Conservation (phyloP, 805 yeast genomes). For the Nakazawaea ernobii region DNA sequence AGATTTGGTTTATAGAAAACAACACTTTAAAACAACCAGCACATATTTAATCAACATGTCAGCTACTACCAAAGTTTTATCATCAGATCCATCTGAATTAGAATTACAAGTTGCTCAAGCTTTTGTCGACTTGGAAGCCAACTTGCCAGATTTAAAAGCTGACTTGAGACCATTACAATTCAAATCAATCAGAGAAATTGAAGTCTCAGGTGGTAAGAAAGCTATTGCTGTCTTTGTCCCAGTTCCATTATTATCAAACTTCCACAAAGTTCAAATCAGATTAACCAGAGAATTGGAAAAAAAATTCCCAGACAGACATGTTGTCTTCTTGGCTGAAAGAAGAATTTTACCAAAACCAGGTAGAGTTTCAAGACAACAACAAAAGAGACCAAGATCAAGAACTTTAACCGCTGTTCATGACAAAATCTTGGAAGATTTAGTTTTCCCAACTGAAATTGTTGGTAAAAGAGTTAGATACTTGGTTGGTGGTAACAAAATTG, state of each 20-base stretch:
- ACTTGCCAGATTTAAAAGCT: conserved; percentile 94
- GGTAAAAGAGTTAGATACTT: conserved; percentile 99
- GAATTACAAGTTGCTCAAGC: conserved; percentile 99
- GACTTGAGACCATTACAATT: conserved; percentile 98
- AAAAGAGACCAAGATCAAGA: conserved; percentile 99
- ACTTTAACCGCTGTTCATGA: conserved; percentile 98
- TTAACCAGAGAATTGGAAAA: conserved; percentile 99
- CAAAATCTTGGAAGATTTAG: conserved; percentile 97
- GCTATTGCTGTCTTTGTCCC: conserved; percentile 98
- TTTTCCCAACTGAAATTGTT: conserved; percentile 98
- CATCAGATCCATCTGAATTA: conserved; percentile 94
- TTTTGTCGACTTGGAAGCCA: conserved; percentile 88
- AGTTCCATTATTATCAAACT: conserved; percentile 84
- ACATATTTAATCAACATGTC: conserved; percentile 58
- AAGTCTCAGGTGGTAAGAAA: conserved; percentile 97
- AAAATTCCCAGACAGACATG: conserved; percentile 99
- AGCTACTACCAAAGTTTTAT: conserved; percentile 93
- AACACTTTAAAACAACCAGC: neutral
- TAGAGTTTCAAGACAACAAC: conserved; percentile 87
- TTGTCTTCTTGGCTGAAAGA: conserved; percentile 98
- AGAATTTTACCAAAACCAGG: conserved; percentile 99
- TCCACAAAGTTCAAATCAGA: conserved; percentile 97
- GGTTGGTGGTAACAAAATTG: conserved; percentile 98
- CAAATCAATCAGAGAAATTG: conserved; percentile 97
- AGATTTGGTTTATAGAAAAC: too few species aligned